These are phyloP conservation scores for Cryphonectria japonica DNA, from an alignment of 2,329 filamentous ascomycete genomes.

Conservation along the genomic window DNA sequence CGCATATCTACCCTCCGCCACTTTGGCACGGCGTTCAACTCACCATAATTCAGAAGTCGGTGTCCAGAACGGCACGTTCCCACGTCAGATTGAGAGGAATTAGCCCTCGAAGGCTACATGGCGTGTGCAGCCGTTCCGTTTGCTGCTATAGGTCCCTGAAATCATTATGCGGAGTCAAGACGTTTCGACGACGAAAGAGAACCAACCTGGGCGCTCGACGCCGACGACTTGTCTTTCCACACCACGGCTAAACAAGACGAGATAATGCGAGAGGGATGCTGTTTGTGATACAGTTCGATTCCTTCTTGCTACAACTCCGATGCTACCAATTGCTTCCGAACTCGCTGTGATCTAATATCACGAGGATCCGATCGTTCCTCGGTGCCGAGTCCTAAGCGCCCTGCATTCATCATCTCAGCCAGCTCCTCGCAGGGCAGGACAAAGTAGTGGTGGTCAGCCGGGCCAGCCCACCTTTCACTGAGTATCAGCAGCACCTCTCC, in stretches of 20 bases:
- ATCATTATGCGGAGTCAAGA: background rate
- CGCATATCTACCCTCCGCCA: background rate
- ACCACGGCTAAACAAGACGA: background rate
- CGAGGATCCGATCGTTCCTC: constrained; percentile 7
- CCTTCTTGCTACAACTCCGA: constrained; percentile 14
- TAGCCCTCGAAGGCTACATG: background rate
- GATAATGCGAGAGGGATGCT: background rate
- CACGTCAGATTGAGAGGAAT: background rate
- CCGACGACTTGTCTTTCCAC: constrained; percentile 5
- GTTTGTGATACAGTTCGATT: constrained; percentile 13
- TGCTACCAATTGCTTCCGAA: constrained; percentile 6
- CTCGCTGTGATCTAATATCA: constrained; percentile 1
- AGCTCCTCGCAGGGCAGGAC: constrained; percentile 12
- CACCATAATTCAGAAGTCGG: background rate
- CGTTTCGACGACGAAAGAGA: background rate
- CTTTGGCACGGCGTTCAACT: background rate
- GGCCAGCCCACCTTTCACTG: constrained; percentile 19
- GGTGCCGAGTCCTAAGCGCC: constrained; percentile 12
- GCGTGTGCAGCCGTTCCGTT: background rate
- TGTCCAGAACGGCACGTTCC: background rate
- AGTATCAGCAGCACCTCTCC: background rate
- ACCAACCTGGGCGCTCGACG: background rate
- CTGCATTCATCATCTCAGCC: constrained; percentile 18
- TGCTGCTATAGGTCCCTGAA: background rate
- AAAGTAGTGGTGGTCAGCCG: constrained; percentile 23